These are phyloP conservation scores for Puccinia coronata DNA, from an alignment of 1,284 basidiomycete species.

Conservation along the genomic window DNA sequence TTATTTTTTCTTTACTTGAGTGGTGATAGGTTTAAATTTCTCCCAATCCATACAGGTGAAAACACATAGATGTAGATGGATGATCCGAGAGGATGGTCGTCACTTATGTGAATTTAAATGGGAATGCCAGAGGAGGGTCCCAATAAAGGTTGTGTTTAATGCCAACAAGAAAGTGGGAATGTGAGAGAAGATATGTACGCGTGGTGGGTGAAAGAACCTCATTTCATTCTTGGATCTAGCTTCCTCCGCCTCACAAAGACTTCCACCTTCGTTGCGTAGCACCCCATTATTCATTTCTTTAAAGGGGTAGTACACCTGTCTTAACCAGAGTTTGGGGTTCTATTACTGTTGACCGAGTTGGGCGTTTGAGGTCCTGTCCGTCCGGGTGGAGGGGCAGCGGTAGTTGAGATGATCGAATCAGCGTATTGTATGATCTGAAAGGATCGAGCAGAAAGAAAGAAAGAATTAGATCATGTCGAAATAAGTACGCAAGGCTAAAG, in stretches of 20 bases:
- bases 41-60: constrained; percentile 14
- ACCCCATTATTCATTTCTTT: neutral
- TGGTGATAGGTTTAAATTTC: constrained; percentile 9
- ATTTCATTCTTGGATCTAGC: neutral
- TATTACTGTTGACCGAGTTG: constrained; percentile 35
- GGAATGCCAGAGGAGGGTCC: neutral
- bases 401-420: constrained; percentile 42
- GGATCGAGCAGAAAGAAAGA: neutral
- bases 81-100: neutral
- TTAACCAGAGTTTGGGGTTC: constrained; percentile 24
- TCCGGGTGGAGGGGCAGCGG: constrained; percentile 32
- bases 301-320: neutral
- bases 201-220: neutral
- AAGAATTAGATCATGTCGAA: neutral
- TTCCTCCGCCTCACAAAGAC: neutral
- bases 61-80: neutral
- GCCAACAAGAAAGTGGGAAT: constrained; percentile 7
- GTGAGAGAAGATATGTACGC: neutral
- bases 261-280: neutral
- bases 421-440: constrained; percentile 46
- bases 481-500: neutral
- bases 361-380: constrained; percentile 38
- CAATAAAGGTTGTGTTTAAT: neutral
- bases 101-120: constrained; percentile 1
- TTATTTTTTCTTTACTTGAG: too few relatives aligned